A percentile compares a stretch with the other conserved stretches of the same genome.
Conservation (phyloP, 1,284 basidiomycete genomes). For the Sanghuangporus sanghuang region DNA sequence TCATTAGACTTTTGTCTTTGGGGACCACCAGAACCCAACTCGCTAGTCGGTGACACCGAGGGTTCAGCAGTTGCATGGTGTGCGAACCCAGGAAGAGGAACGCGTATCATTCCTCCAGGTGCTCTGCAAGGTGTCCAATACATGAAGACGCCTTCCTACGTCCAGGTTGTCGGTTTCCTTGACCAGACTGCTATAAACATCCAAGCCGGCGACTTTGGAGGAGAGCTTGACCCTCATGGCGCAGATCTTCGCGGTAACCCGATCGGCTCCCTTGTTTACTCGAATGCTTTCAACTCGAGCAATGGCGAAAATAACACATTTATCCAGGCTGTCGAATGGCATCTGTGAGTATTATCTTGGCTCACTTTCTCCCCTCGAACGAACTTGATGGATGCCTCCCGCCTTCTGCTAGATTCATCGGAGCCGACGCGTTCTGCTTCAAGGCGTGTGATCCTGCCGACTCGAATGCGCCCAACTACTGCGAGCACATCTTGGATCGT, state of each 20-base stretch:
- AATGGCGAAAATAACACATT: constrained; percentile 16
- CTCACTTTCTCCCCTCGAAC: neutral
- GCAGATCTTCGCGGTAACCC: constrained; percentile 42
- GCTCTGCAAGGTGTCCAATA: constrained; percentile 40
- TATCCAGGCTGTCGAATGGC: constrained; percentile 20
- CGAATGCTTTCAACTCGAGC: constrained; percentile 37
- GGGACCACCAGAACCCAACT: constrained; percentile 29
- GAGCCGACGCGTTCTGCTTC: constrained; percentile 54
- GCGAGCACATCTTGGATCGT: constrained; percentile 36
- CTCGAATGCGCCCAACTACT: constrained; percentile 47
- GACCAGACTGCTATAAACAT: constrained; percentile 29
- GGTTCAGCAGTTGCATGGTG: constrained; percentile 46
- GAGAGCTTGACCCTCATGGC: constrained; percentile 31
- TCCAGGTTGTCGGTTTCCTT: constrained; percentile 33
- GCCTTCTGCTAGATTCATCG: constrained; percentile 34
- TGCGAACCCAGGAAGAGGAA: constrained; percentile 41
- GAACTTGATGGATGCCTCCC: constrained; percentile 21
- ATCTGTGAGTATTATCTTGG: neutral
- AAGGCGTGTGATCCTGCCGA: constrained; percentile 49
- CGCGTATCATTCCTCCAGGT: constrained; percentile 41
- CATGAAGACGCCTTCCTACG: constrained; percentile 41
- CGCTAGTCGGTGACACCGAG: constrained; percentile 44
- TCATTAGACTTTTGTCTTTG: constrained; percentile 22
- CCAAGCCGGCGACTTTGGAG: constrained; percentile 31
- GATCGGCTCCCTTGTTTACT: constrained; percentile 59